phyloP scores from a whole-genome alignment of 257 asterid species.

The Gynochthodes officinalis region DNA sequence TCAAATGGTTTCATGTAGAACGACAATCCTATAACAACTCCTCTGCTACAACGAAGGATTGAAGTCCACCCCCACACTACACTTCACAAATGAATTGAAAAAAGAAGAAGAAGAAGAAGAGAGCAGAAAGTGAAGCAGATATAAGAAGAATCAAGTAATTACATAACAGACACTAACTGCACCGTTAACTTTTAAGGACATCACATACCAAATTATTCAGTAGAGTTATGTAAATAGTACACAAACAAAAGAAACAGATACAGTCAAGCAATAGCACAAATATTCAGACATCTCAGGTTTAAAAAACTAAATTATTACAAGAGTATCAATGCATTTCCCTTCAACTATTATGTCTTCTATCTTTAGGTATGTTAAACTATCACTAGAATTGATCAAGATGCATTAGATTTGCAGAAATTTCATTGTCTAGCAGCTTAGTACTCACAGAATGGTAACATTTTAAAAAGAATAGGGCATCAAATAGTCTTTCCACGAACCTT shows the following conservation, averaged over 20 bases:
- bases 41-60: background rate
- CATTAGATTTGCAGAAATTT: background rate
- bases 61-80: background rate
- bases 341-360: background rate
- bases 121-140: too few relatives aligned
- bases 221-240: too few relatives aligned
- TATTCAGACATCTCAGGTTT: too few relatives aligned
- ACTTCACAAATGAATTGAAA: too few relatives aligned
- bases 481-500: background rate
- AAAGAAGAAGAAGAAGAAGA: too few relatives aligned
- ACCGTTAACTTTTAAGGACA: too few relatives aligned
- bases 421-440: background rate
- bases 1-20: background rate
- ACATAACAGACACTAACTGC: too few relatives aligned
- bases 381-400: background rate
- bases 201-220: too few relatives aligned
- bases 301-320: too few relatives aligned
- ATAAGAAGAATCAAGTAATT: too few relatives aligned
- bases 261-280: too few relatives aligned
- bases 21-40: background rate
- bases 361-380: background rate
- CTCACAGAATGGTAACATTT: background rate
- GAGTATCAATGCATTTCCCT: background rate
- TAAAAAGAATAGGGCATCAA: background rate
- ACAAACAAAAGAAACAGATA: too few relatives aligned